Conservation (phyloP, 2,329 filamentous ascomycete species). For the Scytalidium sp. region DNA sequence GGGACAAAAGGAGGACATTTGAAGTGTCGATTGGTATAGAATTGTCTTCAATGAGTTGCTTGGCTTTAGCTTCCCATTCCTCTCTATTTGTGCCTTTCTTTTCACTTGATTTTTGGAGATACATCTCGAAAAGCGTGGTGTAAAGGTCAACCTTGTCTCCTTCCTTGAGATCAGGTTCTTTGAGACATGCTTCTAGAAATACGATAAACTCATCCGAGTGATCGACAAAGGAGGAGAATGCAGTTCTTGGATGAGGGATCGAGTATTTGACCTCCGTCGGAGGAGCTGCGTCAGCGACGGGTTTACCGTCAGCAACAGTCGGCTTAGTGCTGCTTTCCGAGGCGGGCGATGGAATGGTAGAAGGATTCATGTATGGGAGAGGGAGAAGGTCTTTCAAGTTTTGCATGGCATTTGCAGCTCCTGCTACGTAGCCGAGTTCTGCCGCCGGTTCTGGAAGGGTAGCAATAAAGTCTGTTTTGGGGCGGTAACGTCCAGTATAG, state of each 20-base stretch:
- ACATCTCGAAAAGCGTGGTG: conserved; percentile 97
- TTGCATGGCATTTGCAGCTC: conserved; percentile 75
- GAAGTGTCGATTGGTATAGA: conserved; percentile 88
- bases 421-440: conserved; percentile 27
- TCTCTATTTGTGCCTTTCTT: conserved; percentile 69
- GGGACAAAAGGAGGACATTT: conserved; percentile 88
- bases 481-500: conserved; percentile 81
- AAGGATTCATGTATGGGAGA: conserved; percentile 77
- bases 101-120: conserved; percentile 80
- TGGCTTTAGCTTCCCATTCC: conserved; percentile 88
- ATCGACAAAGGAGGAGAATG: conserved; percentile 95
- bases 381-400: conserved; percentile 83
- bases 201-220: conserved; percentile 87
- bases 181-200: conserved; percentile 85
- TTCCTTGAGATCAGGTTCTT: conserved; percentile 66
- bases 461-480: conserved; percentile 57
- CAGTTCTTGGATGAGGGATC: conserved; percentile 77
- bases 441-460: conserved; percentile 12
- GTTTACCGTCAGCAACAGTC: conserved; percentile 49
- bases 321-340: conserved; percentile 47
- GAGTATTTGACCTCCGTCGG: conserved; percentile 59
- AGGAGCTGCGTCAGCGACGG: conserved; percentile 43
- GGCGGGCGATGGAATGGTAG: conserved; percentile 51
- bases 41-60: conserved; percentile 78
- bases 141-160: conserved; percentile 82